phyloP scores from a whole-genome alignment of 192 early-diverging fungal species.

The Endogone sp. region DNA sequence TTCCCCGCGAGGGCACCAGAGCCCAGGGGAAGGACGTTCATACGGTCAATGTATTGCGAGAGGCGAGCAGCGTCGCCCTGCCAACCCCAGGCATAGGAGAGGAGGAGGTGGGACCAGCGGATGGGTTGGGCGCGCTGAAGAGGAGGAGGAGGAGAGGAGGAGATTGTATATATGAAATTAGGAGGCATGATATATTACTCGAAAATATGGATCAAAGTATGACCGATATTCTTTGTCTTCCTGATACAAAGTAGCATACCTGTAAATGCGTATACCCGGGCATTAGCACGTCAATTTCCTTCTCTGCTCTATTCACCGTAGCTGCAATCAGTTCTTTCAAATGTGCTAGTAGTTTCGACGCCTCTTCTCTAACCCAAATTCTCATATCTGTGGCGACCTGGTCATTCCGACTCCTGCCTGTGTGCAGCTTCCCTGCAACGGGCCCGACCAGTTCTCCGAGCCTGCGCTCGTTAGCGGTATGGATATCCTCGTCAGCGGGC shows the following conservation, averaged over 20 bases:
- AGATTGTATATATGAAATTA: constrained; percentile 5
- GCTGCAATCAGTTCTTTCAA: constrained; percentile 76
- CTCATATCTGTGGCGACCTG: constrained; percentile 99
- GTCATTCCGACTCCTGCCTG: constrained; percentile 93
- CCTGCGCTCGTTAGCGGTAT: constrained; percentile 97
- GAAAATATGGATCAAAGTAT: no score
- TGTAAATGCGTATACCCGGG: constrained; percentile 99
- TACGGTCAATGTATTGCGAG: constrained; percentile 72
- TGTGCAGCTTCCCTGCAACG: constrained; percentile 96
- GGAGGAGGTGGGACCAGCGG: constrained; percentile 90
- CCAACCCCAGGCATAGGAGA: constrained; percentile 89
- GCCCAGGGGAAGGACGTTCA: constrained; percentile 86
- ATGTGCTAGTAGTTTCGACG: constrained; percentile 52
- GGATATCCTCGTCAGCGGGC: constrained; percentile 94
- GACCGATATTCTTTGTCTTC: no score
- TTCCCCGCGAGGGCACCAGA: constrained; percentile 95
- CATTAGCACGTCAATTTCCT: constrained; percentile 94
- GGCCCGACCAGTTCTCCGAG: constrained; percentile 88
- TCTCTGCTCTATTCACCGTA: constrained; percentile 74
- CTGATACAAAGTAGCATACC: constrained; percentile 29
- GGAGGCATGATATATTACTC: no score
- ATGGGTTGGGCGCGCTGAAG: constrained; percentile 91
- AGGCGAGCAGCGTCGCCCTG: constrained; percentile 86
- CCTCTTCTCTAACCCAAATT: constrained; percentile 87
- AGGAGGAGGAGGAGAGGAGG: background rate